Conservation (phyloP, 1,284 basidiomycete species). For the Ustilago crameri region DNA sequence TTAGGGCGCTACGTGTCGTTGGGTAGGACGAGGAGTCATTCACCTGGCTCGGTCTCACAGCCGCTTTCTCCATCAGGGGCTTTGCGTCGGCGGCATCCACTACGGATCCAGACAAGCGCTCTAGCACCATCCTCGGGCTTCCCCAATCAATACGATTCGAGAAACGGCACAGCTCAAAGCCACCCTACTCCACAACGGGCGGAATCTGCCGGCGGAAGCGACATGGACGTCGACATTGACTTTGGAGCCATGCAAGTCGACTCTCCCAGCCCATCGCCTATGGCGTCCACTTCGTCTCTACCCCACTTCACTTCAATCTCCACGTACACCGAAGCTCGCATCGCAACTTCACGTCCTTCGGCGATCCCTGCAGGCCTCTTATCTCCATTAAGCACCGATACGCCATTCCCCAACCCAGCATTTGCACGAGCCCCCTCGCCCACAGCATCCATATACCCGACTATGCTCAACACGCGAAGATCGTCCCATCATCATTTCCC, state of each 20-base stretch:
- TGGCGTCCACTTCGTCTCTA: not conserved
- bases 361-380: not conserved
- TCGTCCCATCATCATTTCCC: constrained; percentile 4
- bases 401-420: not conserved
- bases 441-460: not conserved
- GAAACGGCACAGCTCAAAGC: not conserved
- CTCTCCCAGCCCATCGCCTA: constrained; percentile 27
- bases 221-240: constrained; percentile 31
- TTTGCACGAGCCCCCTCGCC: not conserved
- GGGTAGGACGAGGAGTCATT: constrained; percentile 11
- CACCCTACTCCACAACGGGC: too few relatives aligned
- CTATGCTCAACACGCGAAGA: not conserved
- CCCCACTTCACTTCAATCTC: constrained; percentile 6
- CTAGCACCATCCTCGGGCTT: not conserved
- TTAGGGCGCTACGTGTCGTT: constrained; percentile 29
- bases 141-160: not conserved
- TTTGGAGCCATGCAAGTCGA: constrained; percentile 48
- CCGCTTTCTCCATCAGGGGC: constrained; percentile 15
- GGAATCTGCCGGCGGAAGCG: constrained; percentile 1
- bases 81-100: constrained; percentile 16
- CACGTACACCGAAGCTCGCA: not conserved
- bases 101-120: constrained; percentile 18
- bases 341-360: not conserved
- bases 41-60: constrained; percentile 3
- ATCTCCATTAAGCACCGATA: not conserved